Percentiles rank a stretch among this genome's conserved stretches.
These are phyloP conservation scores for Pythium brachiatum DNA, from an alignment of 352 stramenopile species.

Conservation along the genomic window DNA sequence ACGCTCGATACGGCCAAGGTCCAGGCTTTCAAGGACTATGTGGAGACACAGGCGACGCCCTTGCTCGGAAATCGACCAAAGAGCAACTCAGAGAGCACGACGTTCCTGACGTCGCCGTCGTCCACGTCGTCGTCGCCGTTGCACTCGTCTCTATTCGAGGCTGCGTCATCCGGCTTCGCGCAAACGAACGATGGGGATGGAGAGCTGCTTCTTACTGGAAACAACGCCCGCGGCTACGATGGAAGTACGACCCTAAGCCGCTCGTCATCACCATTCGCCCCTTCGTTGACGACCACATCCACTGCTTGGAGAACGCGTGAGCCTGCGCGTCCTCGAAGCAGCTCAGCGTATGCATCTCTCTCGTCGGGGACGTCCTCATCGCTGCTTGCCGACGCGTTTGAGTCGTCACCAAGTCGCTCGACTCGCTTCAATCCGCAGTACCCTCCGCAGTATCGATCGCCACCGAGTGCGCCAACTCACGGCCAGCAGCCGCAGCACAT, in stretches of 20 bases:
- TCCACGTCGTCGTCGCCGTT: constrained; percentile 68
- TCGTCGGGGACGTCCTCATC: constrained; percentile 3
- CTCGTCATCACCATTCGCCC: constrained; percentile 27
- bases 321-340: constrained; percentile 22
- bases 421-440: constrained; percentile 8
- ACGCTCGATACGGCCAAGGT: constrained; percentile 62
- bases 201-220: constrained; percentile 1
- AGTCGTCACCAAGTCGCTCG: constrained; percentile 2
- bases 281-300: neutral
- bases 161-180: constrained; percentile 2
- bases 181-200: constrained; percentile 5
- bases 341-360: constrained; percentile 20
- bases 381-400: constrained; percentile 7
- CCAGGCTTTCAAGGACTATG: constrained; percentile 56
- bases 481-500: constrained; percentile 5
- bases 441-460: constrained; percentile 7
- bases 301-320: constrained; percentile 20
- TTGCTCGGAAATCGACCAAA: constrained; percentile 32
- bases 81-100: constrained; percentile 66
- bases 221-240: neutral
- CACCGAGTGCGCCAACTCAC: neutral
- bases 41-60: constrained; percentile 23
- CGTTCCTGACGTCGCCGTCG: constrained; percentile 55
- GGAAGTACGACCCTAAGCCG: constrained; percentile 9
- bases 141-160: constrained; percentile 56